Evolutionary conservation across 2,329 filamentous ascomycete genomes (phyloP).

Genomic region (Botrytis aclada): DNA sequence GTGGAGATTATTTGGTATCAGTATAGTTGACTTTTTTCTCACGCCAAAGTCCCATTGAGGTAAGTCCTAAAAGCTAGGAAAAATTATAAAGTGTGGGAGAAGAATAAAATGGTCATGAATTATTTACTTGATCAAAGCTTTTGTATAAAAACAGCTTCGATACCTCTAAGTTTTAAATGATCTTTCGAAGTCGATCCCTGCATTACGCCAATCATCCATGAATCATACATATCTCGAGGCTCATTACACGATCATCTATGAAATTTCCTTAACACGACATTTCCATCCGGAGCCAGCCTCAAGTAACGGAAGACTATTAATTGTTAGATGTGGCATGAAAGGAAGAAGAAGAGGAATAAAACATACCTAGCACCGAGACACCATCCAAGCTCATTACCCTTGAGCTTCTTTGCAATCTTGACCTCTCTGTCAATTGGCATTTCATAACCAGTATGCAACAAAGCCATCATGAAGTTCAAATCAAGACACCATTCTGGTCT

Average conservation of each 20-base stretch:
- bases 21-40: background rate
- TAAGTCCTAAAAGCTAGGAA: no score
- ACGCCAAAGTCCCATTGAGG: no score
- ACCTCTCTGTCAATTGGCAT: slow-evolving; percentile 97
- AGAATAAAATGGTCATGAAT: slow-evolving; percentile 9
- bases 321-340: slow-evolving; percentile 38
- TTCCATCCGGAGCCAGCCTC: slow-evolving; percentile 82
- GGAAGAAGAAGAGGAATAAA: background rate
- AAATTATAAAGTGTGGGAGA: background rate
- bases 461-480: slow-evolving; percentile 90
- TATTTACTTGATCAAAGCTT: slow-evolving; percentile 11
- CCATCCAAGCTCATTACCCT: slow-evolving; percentile 95
- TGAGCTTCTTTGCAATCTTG: slow-evolving; percentile 98
- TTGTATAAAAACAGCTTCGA: background rate
- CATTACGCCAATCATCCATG: slow-evolving; percentile 15
- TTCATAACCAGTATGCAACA: slow-evolving; percentile 93
- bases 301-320: slow-evolving; percentile 72
- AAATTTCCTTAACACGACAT: slow-evolving; percentile 77
- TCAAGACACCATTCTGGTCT: slow-evolving; percentile 92
- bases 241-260: slow-evolving; percentile 43
- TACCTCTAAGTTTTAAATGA: slow-evolving; percentile 5
- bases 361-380: slow-evolving; percentile 90
- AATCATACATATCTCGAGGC: slow-evolving; percentile 15
- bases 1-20: background rate
- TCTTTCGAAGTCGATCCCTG: slow-evolving; percentile 2